Percentiles rank a stretch among this genome's conserved stretches.
phyloP scores from a whole-genome alignment of 2,329 filamentous ascomycete genomes.

The Reticulascus tulasneorum region DNA sequence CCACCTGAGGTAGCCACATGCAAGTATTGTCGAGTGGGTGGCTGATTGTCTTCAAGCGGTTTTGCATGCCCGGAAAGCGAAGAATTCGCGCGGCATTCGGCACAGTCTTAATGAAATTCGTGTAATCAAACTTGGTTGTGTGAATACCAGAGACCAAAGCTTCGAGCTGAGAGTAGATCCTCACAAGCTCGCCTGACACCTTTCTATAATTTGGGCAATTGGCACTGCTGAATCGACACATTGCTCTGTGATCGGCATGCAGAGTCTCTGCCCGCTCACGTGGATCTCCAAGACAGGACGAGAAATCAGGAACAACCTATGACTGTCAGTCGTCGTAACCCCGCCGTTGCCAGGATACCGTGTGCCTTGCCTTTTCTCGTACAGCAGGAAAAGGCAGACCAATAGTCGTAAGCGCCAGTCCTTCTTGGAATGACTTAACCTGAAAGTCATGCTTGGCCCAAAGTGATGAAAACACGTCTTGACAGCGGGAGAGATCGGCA shows the following conservation, averaged over 20 bases:
- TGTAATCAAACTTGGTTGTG: too few species aligned
- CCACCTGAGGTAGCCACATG: too few species aligned
- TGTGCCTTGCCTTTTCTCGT: too few species aligned
- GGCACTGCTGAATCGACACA: slow-evolving; percentile 11
- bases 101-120: too few species aligned
- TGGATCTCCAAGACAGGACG: slow-evolving; percentile 12
- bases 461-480: slow-evolving; percentile 13
- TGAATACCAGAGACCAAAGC: too few species aligned
- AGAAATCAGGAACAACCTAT: slow-evolving; percentile 16
- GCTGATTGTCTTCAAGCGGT: too few species aligned
- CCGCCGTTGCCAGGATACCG: too few species aligned
- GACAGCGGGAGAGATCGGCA: slow-evolving; percentile 13
- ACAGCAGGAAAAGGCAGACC: too few species aligned
- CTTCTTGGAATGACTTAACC: slow-evolving; percentile 19
- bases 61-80: too few species aligned
- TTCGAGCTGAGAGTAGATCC: background rate
- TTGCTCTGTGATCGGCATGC: slow-evolving; percentile 15
- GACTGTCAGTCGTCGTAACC: too few species aligned
- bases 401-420: slow-evolving; percentile 9
- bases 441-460: slow-evolving; percentile 14
- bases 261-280: slow-evolving; percentile 15
- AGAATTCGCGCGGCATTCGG: too few species aligned
- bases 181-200: slow-evolving; percentile 5
- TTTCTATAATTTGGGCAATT: slow-evolving; percentile 12
- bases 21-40: too few species aligned